These are phyloP conservation scores for Rhodamnia rubescens DNA, from an alignment of 345 rosid genomes.

Conservation along the genomic window DNA sequence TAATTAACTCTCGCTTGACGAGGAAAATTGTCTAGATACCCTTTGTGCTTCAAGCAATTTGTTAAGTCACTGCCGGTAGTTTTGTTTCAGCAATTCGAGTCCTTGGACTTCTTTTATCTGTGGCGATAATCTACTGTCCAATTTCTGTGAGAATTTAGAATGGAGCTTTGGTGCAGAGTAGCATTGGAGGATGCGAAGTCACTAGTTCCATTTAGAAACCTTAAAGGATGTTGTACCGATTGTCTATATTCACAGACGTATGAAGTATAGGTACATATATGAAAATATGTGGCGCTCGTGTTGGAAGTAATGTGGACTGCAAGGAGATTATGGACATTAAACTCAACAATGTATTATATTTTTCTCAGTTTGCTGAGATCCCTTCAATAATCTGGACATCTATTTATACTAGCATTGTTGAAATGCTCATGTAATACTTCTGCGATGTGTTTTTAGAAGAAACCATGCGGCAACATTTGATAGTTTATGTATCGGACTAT, in stretches of 20 bases:
- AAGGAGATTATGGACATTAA: neutral
- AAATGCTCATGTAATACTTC: too few relatives aligned
- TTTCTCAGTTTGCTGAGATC: too few relatives aligned
- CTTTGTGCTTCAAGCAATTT: neutral
- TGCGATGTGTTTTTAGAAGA: too few relatives aligned
- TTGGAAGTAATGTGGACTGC: neutral
- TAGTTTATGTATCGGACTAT: neutral
- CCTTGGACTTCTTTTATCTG: neutral
- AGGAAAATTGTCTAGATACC: neutral
- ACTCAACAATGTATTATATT: too few relatives aligned
- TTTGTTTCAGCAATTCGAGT: neutral
- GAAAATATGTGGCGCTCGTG: neutral
- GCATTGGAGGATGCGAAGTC: neutral
- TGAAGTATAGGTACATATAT: neutral
- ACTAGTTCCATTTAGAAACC: neutral
- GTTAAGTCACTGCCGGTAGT: neutral
- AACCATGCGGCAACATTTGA: neutral
- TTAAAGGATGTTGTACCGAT: neutral
- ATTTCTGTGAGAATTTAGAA: neutral
- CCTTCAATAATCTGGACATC: too few relatives aligned
- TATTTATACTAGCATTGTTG: too few relatives aligned
- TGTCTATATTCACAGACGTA: neutral
- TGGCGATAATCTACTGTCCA: neutral
- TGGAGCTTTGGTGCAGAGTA: neutral
- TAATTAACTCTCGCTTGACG: neutral